phyloP scores from a whole-genome alignment of 495 filamentous ascomycete species.

The Geoglossum glabrum region DNA sequence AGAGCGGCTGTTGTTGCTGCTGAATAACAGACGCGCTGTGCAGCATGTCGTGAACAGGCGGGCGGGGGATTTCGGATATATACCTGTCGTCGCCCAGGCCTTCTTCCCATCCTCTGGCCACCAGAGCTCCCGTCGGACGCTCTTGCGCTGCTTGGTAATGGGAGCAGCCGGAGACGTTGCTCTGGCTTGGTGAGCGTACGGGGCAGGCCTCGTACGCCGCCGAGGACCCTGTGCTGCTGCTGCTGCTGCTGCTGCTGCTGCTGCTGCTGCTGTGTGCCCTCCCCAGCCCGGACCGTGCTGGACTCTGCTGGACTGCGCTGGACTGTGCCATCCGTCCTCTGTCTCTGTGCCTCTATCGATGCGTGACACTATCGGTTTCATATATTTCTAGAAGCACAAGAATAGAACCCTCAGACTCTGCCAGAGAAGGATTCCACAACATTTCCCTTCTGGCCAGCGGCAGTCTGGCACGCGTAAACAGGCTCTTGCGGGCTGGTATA shows the following conservation, averaged over 20 bases:
- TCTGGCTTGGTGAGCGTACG: background rate
- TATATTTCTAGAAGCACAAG: slow-evolving; percentile 1
- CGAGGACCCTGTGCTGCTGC: too few species aligned
- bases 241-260: too few species aligned
- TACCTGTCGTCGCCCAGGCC: background rate
- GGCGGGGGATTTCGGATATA: background rate
- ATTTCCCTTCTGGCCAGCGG: too few species aligned
- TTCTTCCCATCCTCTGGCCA: background rate
- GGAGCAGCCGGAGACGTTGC: background rate
- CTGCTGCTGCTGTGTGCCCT: background rate
- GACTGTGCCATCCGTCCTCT: background rate
- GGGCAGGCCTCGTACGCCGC: too few species aligned
- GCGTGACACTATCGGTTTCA: background rate
- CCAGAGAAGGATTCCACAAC: background rate
- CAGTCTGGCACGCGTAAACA: too few species aligned
- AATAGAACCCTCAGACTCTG: background rate
- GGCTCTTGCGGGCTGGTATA: background rate
- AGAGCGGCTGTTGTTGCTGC: background rate
- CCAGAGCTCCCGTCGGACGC: background rate
- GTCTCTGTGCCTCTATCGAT: background rate
- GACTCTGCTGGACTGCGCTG: too few species aligned
- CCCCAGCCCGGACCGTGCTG: background rate
- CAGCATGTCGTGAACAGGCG: too few species aligned
- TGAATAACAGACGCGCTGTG: too few species aligned
- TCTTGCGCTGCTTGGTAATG: background rate